Evolutionary conservation across 208 protist genomes (phyloP).

Genomic region (Leishmania gerbilli): DNA sequence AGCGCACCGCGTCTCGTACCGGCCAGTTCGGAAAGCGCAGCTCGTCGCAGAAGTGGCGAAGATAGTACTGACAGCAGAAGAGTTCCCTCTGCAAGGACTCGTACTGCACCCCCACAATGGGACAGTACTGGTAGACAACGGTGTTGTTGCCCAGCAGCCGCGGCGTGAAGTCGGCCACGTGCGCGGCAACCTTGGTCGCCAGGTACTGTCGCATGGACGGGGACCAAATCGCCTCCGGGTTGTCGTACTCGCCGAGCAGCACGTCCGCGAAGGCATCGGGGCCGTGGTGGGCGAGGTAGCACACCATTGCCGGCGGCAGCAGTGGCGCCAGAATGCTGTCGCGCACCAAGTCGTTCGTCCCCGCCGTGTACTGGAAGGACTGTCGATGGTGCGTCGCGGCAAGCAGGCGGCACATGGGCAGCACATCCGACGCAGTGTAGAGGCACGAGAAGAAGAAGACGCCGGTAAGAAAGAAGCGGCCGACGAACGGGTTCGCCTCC

Average conservation of each 20-base stretch:
- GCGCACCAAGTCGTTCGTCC: slow-evolving; percentile 57
- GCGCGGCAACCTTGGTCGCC: slow-evolving; percentile 89
- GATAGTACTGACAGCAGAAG: slow-evolving; percentile 95
- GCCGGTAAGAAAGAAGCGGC: slow-evolving; percentile 91
- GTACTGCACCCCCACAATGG: slow-evolving; percentile 91
- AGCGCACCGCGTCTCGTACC: slow-evolving; percentile 78
- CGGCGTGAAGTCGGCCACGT: slow-evolving; percentile 93
- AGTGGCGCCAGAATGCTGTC: slow-evolving; percentile 84
- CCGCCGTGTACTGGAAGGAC: slow-evolving; percentile 64
- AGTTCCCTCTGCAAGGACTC: slow-evolving; percentile 88
- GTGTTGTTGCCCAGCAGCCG: slow-evolving; percentile 90
- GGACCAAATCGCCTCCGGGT: slow-evolving; percentile 95
- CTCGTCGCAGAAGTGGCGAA: slow-evolving; percentile 94
- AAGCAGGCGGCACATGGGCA: slow-evolving; percentile 88
- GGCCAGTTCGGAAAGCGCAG: slow-evolving; percentile 92
- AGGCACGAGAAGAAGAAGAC: slow-evolving; percentile 95
- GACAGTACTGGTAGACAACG: slow-evolving; percentile 93
- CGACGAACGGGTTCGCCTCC: slow-evolving; percentile 85
- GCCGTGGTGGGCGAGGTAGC: slow-evolving; percentile 91
- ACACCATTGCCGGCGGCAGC: slow-evolving; percentile 95
- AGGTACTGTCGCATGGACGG: slow-evolving; percentile 91
- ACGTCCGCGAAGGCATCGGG: slow-evolving; percentile 91
- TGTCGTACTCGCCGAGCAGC: slow-evolving; percentile 95
- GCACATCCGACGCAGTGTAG: slow-evolving; percentile 94
- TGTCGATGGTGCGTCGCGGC: slow-evolving; percentile 87